Evolutionary conservation across 495 filamentous ascomycete genomes (phyloP).

Genomic region (Penicillium desertorum): DNA sequence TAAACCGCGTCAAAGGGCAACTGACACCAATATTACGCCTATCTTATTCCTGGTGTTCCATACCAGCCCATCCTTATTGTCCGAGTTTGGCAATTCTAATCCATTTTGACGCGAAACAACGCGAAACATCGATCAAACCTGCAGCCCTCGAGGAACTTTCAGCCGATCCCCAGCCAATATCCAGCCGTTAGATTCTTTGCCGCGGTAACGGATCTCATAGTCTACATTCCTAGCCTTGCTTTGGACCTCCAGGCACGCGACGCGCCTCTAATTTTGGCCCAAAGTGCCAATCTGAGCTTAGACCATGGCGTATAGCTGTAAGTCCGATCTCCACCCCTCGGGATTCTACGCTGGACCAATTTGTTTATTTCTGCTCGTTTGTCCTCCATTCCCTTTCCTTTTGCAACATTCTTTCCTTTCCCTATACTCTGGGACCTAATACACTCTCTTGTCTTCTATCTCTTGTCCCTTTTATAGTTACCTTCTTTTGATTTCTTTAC

Average conservation of each 20-base stretch:
- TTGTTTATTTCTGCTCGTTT: conserved; percentile 47
- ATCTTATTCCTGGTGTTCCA: not conserved
- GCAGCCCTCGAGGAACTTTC: not conserved
- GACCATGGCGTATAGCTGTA: conserved; percentile 44
- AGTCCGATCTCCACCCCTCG: conserved; percentile 36
- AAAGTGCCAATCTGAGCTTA: conserved; percentile 32
- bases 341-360: conserved; percentile 36
- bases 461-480: conserved; percentile 1
- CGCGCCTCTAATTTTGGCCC: conserved; percentile 29
- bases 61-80: conserved; percentile 12
- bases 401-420: conserved; percentile 29
- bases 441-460: conserved; percentile 21
- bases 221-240: conserved; percentile 51
- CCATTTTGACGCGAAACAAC: conserved; percentile 22
- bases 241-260: conserved; percentile 41
- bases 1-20: conserved; percentile 12
- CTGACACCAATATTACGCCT: conserved; percentile 9
- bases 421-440: conserved; percentile 17
- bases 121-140: conserved; percentile 22
- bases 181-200: conserved; percentile 21
- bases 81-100: conserved; percentile 3
- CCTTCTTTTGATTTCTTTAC: conserved; percentile 6
- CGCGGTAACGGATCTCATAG: conserved; percentile 43
- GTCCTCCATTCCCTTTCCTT: conserved; percentile 30
- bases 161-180: conserved; percentile 24